Evolutionary conservation across 169 alveolate genomes (phyloP), one percentile per base, ranked within the genome.

Genomic region (Cystoisospora suis): DNA sequence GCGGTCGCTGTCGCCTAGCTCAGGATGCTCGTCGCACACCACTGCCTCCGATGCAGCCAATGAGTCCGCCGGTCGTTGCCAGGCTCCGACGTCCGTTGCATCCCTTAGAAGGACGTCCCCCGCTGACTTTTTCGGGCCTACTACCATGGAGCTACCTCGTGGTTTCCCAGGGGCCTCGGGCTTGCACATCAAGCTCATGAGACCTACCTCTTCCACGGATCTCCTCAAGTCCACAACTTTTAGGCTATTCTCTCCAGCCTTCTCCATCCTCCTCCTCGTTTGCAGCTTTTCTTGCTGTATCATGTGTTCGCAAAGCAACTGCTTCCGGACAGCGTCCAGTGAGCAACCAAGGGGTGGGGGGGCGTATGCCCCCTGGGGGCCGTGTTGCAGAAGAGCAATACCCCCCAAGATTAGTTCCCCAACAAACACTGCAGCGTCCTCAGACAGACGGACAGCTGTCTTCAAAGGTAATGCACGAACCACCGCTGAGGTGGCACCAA

Each of bases 341-440:
- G 89, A 36, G 23, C 56, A 83, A 38, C 87, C 87, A 53, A 42
- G 59, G 53, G 80, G 56, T 40, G 58, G 91, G 17, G 72, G 42
- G 69, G 38, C 87, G 65, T 70, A 47, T 6, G 91, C 61, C 56
- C 59, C 77, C n/a, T 69, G 65, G 12, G 59, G 75, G 6, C 91
- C 91, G 65, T 87, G 91, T 80, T 87, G 91, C 91, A 87, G 79
- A 77, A 87, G 59, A 36, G 91, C 91, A 15, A 75, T 87, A 32
- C 83, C 86, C 17, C 87, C 91, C 7, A 87, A 49, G n/a, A 79
- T 53, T 36, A 87, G 79, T 80, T 87, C 91, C 27, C 91, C 91
- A 27, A 87, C 87, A 12, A 87, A 34, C 29, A 53, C 86, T 34
- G 87, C 83, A 3, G 83, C 32, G 17, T 34, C 42, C 45, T 72